Base-by-base conservation (phyloP, 805 yeast species). In the Lipomyces spencermartinsiae region DNA sequence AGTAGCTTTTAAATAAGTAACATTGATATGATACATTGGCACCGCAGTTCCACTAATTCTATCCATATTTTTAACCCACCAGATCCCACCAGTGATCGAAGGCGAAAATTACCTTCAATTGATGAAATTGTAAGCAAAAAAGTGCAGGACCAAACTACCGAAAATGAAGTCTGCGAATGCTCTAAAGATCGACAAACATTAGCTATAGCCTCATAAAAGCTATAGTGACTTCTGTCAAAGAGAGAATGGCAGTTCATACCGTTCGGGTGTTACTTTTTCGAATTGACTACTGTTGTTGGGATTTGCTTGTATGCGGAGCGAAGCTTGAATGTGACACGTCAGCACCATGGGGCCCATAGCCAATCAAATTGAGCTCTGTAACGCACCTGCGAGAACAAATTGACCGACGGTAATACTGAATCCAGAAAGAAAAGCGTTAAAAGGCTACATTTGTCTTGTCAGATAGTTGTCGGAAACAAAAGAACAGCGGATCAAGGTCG, bases 391-490 rank as follows among this genome's bases (percentile, higher is more conserved):
- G 71, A 95, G 84, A 33, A 95, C 98, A 78, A 95, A 95, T 79
- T 95, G 98, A 14, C 97, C 98, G 61, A 95, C 98, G 58, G 98
- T 91, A 29, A 92, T 83, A 64, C 90, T 86, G 77, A 95, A 95
- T 0, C 98, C 98, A 25, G 97, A 94, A 68, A 95, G 83, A 77
- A 95, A 95, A 31, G 97, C 98, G 80, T 95, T 95, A 85, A 95
- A 95, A 19, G 99, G 99, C 85, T 79, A 61, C 6, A 61, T 35
- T 16, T 14, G 35, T 35, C 25, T 31, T 8, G 55, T 22, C 49
- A 39, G 14, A 19, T 8, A 12, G 25, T 22, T 22, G 34, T 14
- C 35, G 58, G 7, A n/a, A 22, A 16, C 9, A n/a, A 19, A 16
- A 8, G 4, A 33, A 25, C 9, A 10, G 63, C 31, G 49, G 19